phyloP scores from a whole-genome alignment of 495 filamentous ascomycete species.

The Talaromyces borbonicus region DNA sequence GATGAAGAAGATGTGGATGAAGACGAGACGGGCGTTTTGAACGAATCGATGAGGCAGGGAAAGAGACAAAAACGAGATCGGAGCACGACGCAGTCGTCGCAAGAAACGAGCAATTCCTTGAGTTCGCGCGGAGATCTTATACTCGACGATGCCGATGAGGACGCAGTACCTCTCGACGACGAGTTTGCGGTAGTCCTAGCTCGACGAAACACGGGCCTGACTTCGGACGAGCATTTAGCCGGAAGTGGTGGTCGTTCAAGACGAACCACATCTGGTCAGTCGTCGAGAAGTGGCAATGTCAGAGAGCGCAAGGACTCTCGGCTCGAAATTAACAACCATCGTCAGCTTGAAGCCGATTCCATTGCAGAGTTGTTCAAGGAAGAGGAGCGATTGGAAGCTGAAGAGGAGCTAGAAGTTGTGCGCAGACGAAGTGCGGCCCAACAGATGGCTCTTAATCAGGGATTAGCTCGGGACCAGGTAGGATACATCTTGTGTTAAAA shows the following conservation, averaged over 20 bases:
- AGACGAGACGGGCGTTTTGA: slow-evolving; percentile 13
- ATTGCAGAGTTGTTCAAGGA: slow-evolving; percentile 67
- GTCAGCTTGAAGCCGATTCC: slow-evolving; percentile 35
- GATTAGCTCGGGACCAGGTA: slow-evolving; percentile 37
- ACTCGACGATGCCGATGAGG: slow-evolving; percentile 85
- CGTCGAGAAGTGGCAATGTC: slow-evolving; percentile 12
- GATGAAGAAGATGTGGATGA: slow-evolving; percentile 36
- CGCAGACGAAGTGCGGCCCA: slow-evolving; percentile 62
- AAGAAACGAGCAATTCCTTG: slow-evolving; percentile 75
- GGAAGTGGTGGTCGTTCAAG: slow-evolving; percentile 56
- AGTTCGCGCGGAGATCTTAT: slow-evolving; percentile 92
- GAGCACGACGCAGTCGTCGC: slow-evolving; percentile 73
- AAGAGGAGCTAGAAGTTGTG: slow-evolving; percentile 64
- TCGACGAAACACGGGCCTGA: slow-evolving; percentile 49
- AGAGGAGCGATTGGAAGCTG: slow-evolving; percentile 54
- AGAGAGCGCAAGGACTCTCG: slow-evolving; percentile 16
- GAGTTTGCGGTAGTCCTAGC: slow-evolving; percentile 79
- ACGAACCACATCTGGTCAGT: slow-evolving; percentile 42
- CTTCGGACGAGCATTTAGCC: slow-evolving; percentile 61
- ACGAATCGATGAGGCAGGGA: background rate
- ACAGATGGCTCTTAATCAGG: slow-evolving; percentile 58
- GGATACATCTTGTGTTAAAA: background rate
- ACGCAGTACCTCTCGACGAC: slow-evolving; percentile 87
- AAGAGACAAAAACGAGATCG: slow-evolving; percentile 49
- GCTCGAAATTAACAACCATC: slow-evolving; percentile 15